Base-by-base conservation (phyloP, 2,329 filamentous ascomycete genomes). In the Drechslerella coelobrocha region DNA sequence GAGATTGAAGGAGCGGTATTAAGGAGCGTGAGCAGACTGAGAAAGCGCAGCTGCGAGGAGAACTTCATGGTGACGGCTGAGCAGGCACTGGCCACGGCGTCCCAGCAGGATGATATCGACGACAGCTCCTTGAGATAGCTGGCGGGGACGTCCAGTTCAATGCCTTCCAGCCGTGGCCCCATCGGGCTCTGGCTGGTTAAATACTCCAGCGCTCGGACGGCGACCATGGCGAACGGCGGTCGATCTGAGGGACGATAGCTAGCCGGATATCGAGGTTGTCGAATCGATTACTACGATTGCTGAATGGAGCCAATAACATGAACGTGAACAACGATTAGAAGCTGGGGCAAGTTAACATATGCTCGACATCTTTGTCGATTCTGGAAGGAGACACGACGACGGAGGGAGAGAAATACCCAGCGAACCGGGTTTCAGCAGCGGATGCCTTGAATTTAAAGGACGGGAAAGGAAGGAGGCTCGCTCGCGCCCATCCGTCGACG, bases 61-160 rank as follows among this genome's bases (percentile, higher is more conserved):
- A 69, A 17, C 57, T 69, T 69, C 65, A 69, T 69, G 37, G 57
- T 34, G 52, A 61, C 53, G 10, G 65, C 55, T 14, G 63, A 43
- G 39, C 63, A 68, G 50, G 56, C 50, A 24, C 41, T 59, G 29
- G 57, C 34, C 43, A 69, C 62, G 23, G 57, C 45, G 10, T 62
- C 65, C 65, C 65, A 69, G 47, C 56, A 61, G 7, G 53, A 51
- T n/a, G 65, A 62, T n/a, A 62, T 26, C 57, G 61, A 26, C 6
- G 34, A 34, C 27, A 56, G 29, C 29, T 41, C 26, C n/a, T 48
- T 27, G 6, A 31, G 39, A 59, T 69, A 53, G 27, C 60, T 52
- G 57, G 31, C 37, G 52, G 57, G 23, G 27, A 69, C 65, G 61
- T 69, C 34, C 34, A 39, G 34, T 6, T 39, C 34, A n/a, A 39